Base-by-base conservation (phyloP, 352 stramenopile species). In the Pilasporangium apinafurcum region DNA sequence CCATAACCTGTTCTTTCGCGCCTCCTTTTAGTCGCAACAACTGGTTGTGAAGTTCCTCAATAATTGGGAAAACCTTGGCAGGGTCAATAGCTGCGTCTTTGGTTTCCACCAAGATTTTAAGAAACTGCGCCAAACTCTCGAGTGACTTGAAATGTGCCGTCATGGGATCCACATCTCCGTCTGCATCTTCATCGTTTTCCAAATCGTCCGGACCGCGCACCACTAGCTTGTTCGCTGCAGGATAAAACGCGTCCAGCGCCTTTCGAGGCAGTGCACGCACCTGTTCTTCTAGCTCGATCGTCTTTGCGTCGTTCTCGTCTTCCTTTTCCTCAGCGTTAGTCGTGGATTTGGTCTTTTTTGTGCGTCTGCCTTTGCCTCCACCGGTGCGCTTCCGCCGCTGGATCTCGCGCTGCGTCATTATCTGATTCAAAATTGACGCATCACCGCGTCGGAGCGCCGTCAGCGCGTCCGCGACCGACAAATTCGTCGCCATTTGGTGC, bases 31-130 rank as follows among this genome's bases (percentile, higher is more conserved):
- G 46, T 4, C 70, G 43, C 34, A 91, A 35, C 37, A 91, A 48
- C 34, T 80, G 65, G 28, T 84, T 75, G 35, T 91, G 78, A 12
- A 91, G 60, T 43, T 73, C 59, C 46, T 86, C 70, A 6, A 64
- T 55, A 25, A 91, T 61, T 24, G 59, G 62, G 37, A 86, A 74
- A 4, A 91, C 63, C 22, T 68, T 58, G n/a, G 62, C 51, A 8
- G 78, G 59, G 37, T 86, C 65, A 12, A 82, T 63, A 1, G 73
- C 64, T 13, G 70, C 62, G 30, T 64, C 53, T 27, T 80, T 63
- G 1, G 54, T 63, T 43, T 91, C 70, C 17, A 87, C 65, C 29
- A 91, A 56, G 34, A 87, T 50, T 25, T 53, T 56, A 7, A 64
- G 62, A 38, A 91, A 82, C 59, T 70, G 56, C 21, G 74, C 73